Evolutionary conservation across 768 basidiomycete genomes (phyloP).

Genomic region (Tulasnella sp.): DNA sequence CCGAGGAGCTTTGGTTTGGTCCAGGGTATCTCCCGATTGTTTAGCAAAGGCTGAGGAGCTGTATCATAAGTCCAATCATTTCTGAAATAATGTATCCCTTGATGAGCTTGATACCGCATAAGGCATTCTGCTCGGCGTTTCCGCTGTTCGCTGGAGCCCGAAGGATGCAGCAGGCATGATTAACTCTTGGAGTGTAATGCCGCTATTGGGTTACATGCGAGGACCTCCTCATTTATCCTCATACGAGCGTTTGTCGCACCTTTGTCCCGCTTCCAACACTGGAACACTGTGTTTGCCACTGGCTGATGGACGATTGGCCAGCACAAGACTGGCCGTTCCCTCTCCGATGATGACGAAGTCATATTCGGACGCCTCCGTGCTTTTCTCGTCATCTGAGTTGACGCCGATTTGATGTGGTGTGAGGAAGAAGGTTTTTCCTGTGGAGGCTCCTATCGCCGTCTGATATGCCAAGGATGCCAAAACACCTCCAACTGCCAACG

Average conservation of each 20-base stretch:
- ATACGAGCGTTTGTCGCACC: slow-evolving; percentile 1
- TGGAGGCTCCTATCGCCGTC: too few relatives aligned
- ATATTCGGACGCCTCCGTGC: neutral
- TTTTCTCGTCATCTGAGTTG: too few relatives aligned
- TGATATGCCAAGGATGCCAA: too few relatives aligned
- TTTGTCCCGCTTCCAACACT: slow-evolving; percentile 22
- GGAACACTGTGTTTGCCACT: slow-evolving; percentile 27
- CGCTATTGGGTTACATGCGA: neutral
- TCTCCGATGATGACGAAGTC: slow-evolving; percentile 30
- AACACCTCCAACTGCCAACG: too few relatives aligned
- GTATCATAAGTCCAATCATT: slow-evolving; percentile 15
- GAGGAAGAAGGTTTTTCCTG: too few relatives aligned
- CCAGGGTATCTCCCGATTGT: slow-evolving; percentile 31
- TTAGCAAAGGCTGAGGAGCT: neutral
- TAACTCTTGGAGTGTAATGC: neutral
- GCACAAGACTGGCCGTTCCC: slow-evolving; percentile 29
- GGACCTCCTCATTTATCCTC: too few relatives aligned
- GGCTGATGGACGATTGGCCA: slow-evolving; percentile 29
- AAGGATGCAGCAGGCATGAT: neutral
- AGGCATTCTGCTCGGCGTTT: too few relatives aligned
- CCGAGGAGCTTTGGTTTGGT: slow-evolving; percentile 52
- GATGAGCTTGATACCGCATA: too few relatives aligned
- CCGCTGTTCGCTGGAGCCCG: neutral
- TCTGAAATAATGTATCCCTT: too few relatives aligned
- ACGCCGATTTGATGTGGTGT: too few relatives aligned